Evolutionary conservation across 768 basidiomycete species (phyloP).

Genomic region (Tricholoma matsutake): DNA sequence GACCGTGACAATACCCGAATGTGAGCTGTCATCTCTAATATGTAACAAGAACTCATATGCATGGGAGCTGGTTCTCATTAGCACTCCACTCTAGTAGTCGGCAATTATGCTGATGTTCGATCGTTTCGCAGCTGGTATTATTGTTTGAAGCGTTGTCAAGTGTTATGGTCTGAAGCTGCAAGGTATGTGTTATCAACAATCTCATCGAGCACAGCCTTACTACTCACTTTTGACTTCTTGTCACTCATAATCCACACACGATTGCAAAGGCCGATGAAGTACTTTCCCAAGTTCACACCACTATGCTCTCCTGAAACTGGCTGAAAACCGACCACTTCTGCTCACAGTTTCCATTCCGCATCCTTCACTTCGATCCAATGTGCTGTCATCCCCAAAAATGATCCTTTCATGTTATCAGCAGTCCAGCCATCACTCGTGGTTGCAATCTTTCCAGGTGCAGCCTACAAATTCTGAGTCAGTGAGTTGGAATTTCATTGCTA

Average conservation of each 20-base stretch:
- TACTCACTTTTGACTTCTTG: too few species aligned
- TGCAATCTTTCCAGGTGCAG: constrained; percentile 15
- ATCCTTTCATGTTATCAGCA: constrained; percentile 10
- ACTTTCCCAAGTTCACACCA: constrained; percentile 24
- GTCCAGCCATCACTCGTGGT: constrained; percentile 17
- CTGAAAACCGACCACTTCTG: constrained; percentile 21
- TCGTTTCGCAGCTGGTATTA: constrained; percentile 11
- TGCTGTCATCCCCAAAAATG: constrained; percentile 13
- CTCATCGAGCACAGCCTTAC: not conserved
- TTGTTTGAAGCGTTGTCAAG: constrained; percentile 22
- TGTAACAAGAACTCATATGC: constrained; percentile 2
- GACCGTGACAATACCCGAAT: not conserved
- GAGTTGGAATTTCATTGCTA: too few species aligned
- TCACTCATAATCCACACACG: too few species aligned
- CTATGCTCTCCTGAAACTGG: constrained; percentile 20
- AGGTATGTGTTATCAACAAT: not conserved
- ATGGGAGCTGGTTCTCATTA: constrained; percentile 17
- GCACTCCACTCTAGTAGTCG: constrained; percentile 11
- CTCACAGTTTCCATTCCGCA: constrained; percentile 19
- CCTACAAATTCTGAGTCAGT: constrained; percentile 1
- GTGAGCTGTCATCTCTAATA: too few species aligned
- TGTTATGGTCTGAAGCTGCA: constrained; percentile 17
- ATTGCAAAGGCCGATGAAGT: constrained; percentile 19
- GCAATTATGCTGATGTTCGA: constrained; percentile 13
- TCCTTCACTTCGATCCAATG: constrained; percentile 22